Evolutionary conservation across 2,329 filamentous ascomycete genomes (phyloP), one percentile per base, ranked within the genome.

Genomic region (Hymenoscyphus scutula): DNA sequence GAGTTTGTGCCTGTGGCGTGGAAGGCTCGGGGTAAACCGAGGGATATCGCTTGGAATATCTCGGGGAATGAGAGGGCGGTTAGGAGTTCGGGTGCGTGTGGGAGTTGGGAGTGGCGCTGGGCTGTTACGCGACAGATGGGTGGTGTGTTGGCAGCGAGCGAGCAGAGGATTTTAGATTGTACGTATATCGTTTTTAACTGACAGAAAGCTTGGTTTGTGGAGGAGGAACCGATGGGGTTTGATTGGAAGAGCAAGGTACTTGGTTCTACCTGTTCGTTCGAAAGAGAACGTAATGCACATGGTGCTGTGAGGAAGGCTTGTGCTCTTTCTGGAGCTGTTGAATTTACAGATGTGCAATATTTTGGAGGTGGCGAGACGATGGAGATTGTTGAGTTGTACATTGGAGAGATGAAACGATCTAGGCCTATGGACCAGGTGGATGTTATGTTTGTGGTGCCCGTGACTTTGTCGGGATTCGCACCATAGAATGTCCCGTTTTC

Each of bases 181-280:
- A 63, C 37, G 37, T 63, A 63, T n/a, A 56, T 27, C 15, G 56
- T 55, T 8, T 55, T n/a, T 2, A 51, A 30, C 34, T 57, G 54
- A 17, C 62, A 63, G 15, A 48, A 45, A 1, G 62, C 54, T 34
- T 55, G 58, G 17, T 17, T 53, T 15, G 29, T 37, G 8, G 53
- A 37, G 23, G 6, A 34, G 25, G 56, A 27, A 7, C 30, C 34
- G 25, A 38, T 25, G 17, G 30, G 13, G 8, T 29, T 27, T 6
- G 58, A 58, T 58, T 63, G 62, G 19, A 63, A 63, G 1, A 63
- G 34, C 1, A 63, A 25, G 17, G 62, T 61, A 23, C 56, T 53
- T 7, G 13, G 30, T n/a, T 41, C 23, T 7, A 57, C 48, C 32
- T 63, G 58, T 7, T 38, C 48, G 34, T 27, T 13, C 3, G 54